Conservation (phyloP, 169 alveolate genomes). For the Perkinsus chesapeaki region DNA sequence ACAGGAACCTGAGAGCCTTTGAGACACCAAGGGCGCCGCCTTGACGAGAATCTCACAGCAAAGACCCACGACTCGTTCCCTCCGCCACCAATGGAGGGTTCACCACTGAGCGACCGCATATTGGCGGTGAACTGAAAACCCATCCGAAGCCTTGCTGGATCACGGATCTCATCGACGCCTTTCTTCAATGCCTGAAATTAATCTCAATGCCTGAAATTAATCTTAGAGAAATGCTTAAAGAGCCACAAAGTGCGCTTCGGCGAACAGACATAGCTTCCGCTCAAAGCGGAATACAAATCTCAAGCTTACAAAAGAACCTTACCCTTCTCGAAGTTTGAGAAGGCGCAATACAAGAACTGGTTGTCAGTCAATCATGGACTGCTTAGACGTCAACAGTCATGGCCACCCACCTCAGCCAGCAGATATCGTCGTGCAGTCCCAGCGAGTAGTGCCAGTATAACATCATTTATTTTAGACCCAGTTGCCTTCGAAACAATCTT, state of each 20-base stretch:
- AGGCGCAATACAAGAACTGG: not conserved
- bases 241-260: not conserved
- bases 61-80: not conserved
- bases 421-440: not conserved
- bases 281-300: not conserved
- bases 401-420: not conserved
- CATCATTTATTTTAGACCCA: not conserved
- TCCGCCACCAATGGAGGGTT: not conserved
- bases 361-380: not conserved
- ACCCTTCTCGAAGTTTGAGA: too few relatives aligned
- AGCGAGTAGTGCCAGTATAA: not conserved
- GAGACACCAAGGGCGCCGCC: not conserved
- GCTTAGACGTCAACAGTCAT: too few relatives aligned
- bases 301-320: too few relatives aligned
- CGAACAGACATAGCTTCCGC: not conserved
- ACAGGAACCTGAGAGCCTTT: not conserved
- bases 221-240: not conserved
- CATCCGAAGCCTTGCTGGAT: not conserved
- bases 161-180: not conserved
- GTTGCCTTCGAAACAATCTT: not conserved
- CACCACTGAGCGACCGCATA: not conserved
- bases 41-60: not conserved
- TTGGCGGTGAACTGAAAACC: not conserved
- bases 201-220: not conserved
- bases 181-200: not conserved